A percentile compares a stretch with the other conserved stretches of the same genome.
These are phyloP conservation scores for Allomyces macrogynus DNA, from an alignment of 192 early-diverging fungal species.

Conservation along the genomic window DNA sequence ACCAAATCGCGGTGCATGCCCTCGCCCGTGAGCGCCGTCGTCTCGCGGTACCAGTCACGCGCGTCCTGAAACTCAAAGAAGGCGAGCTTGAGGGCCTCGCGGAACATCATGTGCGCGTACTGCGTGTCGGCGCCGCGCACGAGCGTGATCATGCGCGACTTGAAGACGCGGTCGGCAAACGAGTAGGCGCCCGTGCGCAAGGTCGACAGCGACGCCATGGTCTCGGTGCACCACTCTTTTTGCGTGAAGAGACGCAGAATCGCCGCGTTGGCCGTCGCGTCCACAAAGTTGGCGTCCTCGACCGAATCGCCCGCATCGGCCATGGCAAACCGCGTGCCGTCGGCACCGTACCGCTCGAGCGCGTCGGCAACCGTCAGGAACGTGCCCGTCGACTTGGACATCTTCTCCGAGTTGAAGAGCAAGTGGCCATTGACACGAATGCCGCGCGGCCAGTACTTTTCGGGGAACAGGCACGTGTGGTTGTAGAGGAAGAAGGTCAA, in stretches of 20 bases:
- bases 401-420: conserved; percentile 86
- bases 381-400: conserved; percentile 96
- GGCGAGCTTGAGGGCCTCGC: conserved; percentile 74
- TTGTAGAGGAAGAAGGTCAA: conserved; percentile 92
- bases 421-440: conserved; percentile 88
- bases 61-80: conserved; percentile 77
- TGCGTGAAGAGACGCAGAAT: conserved; percentile 79
- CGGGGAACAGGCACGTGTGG: conserved; percentile 87
- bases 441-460: conserved; percentile 66
- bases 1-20: conserved; percentile 81
- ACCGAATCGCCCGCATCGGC: conserved; percentile 91
- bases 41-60: conserved; percentile 76
- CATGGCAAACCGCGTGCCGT: conserved; percentile 82
- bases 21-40: conserved; percentile 25
- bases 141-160: conserved; percentile 65
- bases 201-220: conserved; percentile 23
- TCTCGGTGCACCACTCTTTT: conserved; percentile 74
- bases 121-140: conserved; percentile 41
- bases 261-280: conserved; percentile 80
- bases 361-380: conserved; percentile 68
- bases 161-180: conserved; percentile 81
- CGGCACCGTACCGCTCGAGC: conserved; percentile 73
- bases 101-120: conserved; percentile 66
- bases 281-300: conserved; percentile 98
- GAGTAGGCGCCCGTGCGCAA: conserved; percentile 29